Evolutionary conservation across 768 basidiomycete species (phyloP), one percentile per base, ranked within the genome.

Genomic region (Rhodotorula diobovata): DNA sequence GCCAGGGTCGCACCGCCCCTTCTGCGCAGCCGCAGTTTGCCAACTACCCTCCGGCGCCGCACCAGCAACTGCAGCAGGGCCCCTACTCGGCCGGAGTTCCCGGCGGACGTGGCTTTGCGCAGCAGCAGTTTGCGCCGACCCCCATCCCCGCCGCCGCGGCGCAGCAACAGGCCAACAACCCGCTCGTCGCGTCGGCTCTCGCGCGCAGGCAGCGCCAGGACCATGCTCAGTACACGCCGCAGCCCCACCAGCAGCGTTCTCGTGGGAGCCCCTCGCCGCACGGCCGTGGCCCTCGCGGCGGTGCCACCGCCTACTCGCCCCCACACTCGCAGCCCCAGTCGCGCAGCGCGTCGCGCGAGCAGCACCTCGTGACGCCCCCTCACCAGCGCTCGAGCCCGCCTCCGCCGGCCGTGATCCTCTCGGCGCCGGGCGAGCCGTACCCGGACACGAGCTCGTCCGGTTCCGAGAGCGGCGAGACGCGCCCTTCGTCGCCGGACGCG

Each of bases 361-460:
- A 59, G 63, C 37, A 11, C 51, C 46, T 18, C 63, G 25, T 48
- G 35, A 50, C 28, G 39, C 28, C 51, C 28, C n/a, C 63, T 9
- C 46, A 62, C 23, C 20, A 28, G 25, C 68, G 61, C 16, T 20
- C 48, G 37, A 53, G 58, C 6, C 71, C 71, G 23, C 57, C 66
- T 0, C 71, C 71, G 25, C 71, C 71, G 0, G 71, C 71, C 4
- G 53, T 72, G 1, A 72, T 72, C 66, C 63, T 72, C 7, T 72
- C 71, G 25, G 66, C 66, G 23, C 71, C 71, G 34, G 71, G 71
- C n/a, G 66, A 72, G 54, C 66, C 71, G 12, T 72, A 67, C 63
- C 71, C 71, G 1, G 71, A 72, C 54, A 72, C 66, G 28, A 63
- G 61, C 4, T 65, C 63, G 6, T 68, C 67, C n/a, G 63, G 63